Evolutionary conservation across 2,329 filamentous ascomycete genomes (phyloP).

Genomic region (Metarhizium brunneum): DNA sequence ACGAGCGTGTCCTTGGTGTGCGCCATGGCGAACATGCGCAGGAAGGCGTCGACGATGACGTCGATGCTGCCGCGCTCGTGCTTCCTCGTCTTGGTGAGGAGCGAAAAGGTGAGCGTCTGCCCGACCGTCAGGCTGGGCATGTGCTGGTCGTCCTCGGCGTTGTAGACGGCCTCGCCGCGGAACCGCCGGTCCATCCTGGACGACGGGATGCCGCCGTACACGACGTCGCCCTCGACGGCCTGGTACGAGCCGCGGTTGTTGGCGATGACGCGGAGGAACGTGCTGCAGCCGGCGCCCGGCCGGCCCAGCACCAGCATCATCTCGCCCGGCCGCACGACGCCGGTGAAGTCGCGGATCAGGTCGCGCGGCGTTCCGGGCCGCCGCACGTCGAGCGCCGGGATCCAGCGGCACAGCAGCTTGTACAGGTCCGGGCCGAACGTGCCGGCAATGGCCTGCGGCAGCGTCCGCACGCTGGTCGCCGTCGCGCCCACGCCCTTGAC

Average conservation of each 20-base stretch:
- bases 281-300: slow-evolving; percentile 66
- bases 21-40: slow-evolving; percentile 70
- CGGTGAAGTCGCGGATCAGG: slow-evolving; percentile 20
- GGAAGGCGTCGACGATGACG: slow-evolving; percentile 52
- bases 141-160: slow-evolving; percentile 68
- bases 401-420: slow-evolving; percentile 38
- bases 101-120: slow-evolving; percentile 67
- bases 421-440: slow-evolving; percentile 78
- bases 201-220: slow-evolving; percentile 61
- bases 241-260: slow-evolving; percentile 55
- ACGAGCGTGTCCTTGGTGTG: slow-evolving; percentile 69
- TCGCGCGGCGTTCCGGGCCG: not conserved
- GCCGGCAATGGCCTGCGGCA: slow-evolving; percentile 65
- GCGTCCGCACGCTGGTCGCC: slow-evolving; percentile 58
- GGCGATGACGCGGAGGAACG: slow-evolving; percentile 66
- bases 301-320: slow-evolving; percentile 47
- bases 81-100: slow-evolving; percentile 68
- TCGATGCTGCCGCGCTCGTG: slow-evolving; percentile 54
- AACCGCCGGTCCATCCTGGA: slow-evolving; percentile 59
- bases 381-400: slow-evolving; percentile 18
- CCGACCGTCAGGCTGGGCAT: slow-evolving; percentile 67
- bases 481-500: slow-evolving; percentile 63
- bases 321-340: slow-evolving; percentile 25
- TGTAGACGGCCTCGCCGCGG: slow-evolving; percentile 70
- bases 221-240: slow-evolving; percentile 44